These are phyloP conservation scores for Castanea mollissima DNA, from an alignment of 306 rosid species.

Conservation along the genomic window DNA sequence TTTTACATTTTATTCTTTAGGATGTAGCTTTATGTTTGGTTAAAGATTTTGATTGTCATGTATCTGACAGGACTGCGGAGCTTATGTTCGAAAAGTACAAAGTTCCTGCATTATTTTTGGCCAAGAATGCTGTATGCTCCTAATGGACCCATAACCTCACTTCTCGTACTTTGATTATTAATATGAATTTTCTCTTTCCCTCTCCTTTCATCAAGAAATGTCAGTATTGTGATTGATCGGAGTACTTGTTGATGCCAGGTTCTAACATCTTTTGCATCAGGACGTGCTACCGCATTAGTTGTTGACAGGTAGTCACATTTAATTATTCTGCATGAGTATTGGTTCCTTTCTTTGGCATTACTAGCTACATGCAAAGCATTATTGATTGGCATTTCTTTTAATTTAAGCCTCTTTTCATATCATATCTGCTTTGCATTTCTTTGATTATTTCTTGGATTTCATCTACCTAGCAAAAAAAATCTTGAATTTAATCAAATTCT, in stretches of 20 bases:
- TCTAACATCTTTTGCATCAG: slow-evolving; percentile 97
- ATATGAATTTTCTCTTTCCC: slow-evolving; percentile 12
- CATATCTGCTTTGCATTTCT: background rate
- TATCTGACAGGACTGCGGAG: slow-evolving; percentile 77
- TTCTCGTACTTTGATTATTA: slow-evolving; percentile 11
- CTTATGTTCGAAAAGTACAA: slow-evolving; percentile 98
- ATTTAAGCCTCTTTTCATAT: background rate
- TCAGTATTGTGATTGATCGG: slow-evolving; percentile 9
- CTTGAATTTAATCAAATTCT: background rate
- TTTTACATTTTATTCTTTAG: background rate
- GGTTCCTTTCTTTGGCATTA: slow-evolving; percentile 2
- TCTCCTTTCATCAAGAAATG: background rate
- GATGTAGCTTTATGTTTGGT: background rate
- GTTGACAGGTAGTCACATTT: slow-evolving; percentile 73
- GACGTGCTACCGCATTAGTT: slow-evolving; percentile 96
- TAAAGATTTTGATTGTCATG: slow-evolving; percentile 27
- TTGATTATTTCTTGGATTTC: background rate
- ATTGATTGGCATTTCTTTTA: background rate
- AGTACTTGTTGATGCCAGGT: slow-evolving; percentile 49
- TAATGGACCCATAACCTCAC: slow-evolving; percentile 14
- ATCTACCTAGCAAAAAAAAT: background rate
- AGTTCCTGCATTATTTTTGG: slow-evolving; percentile 94
- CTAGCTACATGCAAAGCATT: background rate
- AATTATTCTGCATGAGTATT: slow-evolving; percentile 11
- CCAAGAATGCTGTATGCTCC: slow-evolving; percentile 88